Evolutionary conservation across 2,329 filamentous ascomycete species (phyloP).

Genomic region (Colletotrichum sp.): DNA sequence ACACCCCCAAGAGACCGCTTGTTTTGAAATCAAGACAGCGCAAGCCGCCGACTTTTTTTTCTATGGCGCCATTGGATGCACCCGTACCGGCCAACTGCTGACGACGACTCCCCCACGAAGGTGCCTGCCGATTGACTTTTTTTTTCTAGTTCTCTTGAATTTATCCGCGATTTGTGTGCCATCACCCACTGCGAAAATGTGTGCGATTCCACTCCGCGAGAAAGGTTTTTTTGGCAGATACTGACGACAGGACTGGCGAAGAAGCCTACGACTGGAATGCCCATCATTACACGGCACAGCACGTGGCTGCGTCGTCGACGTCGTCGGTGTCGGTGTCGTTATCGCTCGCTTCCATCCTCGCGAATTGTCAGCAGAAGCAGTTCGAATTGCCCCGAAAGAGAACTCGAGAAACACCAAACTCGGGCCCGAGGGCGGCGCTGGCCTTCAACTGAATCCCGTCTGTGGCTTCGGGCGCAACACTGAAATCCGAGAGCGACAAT

Average conservation of each 20-base stretch:
- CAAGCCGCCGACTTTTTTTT: background rate
- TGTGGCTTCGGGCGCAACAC: background rate
- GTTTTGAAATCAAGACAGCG: conserved; percentile 1
- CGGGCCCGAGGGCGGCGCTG: background rate
- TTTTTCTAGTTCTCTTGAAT: background rate
- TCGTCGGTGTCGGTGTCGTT: background rate
- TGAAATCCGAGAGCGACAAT: background rate
- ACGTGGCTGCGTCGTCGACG: background rate
- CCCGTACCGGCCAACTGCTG: background rate
- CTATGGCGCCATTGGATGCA: background rate
- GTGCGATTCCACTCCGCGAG: background rate
- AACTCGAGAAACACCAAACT: background rate
- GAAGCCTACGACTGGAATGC: background rate
- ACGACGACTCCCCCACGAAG: conserved; percentile 8
- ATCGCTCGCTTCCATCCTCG: background rate
- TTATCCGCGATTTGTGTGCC: background rate
- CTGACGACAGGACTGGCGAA: background rate
- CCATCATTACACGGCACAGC: background rate
- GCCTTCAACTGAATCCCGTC: background rate
- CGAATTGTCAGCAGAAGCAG: background rate
- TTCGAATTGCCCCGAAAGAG: background rate
- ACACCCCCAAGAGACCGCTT: background rate
- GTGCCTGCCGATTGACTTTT: background rate
- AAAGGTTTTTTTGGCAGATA: background rate
- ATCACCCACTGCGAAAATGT: background rate